Evolutionary conservation across 345 rosid genomes (phyloP).

Genomic region (Trapa incisa): DNA sequence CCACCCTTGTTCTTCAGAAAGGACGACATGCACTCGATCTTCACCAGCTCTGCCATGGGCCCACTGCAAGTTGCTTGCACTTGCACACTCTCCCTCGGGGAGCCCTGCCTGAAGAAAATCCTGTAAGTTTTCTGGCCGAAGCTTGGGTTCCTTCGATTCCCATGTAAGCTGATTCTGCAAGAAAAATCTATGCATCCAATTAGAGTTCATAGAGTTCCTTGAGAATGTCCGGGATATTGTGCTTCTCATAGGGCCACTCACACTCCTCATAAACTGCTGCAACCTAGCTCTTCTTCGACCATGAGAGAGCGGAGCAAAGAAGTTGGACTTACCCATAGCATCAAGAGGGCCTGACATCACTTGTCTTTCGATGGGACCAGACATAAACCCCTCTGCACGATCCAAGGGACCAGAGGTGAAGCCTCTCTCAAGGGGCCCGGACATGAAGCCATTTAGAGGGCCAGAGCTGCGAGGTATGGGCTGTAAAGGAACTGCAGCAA

Average conservation of each 20-base stretch:
- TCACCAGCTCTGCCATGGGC: conserved; percentile 99
- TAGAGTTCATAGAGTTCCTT: conserved; percentile 47
- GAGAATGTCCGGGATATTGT: conserved; percentile 77
- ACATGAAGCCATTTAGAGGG: conserved; percentile 76
- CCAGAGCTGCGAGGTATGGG: conserved; percentile 88
- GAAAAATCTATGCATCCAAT: conserved; percentile 76
- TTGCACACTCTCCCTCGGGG: conserved; percentile 43
- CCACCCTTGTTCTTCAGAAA: conserved; percentile 99
- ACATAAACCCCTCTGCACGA: conserved; percentile 73
- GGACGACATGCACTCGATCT: conserved; percentile 92
- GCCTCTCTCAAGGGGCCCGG: conserved; percentile 90
- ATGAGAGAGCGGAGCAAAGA: conserved; percentile 83
- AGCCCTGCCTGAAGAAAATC: conserved; percentile 46
- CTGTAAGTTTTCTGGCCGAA: conserved; percentile 42
- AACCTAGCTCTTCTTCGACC: conserved; percentile 53
- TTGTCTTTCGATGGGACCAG: conserved; percentile 89
- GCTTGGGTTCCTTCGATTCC: conserved; percentile 59
- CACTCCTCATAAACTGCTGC: conserved; percentile 69
- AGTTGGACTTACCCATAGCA: conserved; percentile 60
- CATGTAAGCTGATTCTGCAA: conserved; percentile 56
- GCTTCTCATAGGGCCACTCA: conserved; percentile 81
- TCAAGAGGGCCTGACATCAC: conserved; percentile 97
- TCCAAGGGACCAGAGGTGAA: conserved; percentile 91
- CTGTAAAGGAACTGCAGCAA: conserved; percentile 87
- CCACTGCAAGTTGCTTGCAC: conserved; percentile 78